Evolutionary conservation across 1,139 yeast genomes (phyloP).

Genomic region (Yamadazyma atlantica): DNA sequence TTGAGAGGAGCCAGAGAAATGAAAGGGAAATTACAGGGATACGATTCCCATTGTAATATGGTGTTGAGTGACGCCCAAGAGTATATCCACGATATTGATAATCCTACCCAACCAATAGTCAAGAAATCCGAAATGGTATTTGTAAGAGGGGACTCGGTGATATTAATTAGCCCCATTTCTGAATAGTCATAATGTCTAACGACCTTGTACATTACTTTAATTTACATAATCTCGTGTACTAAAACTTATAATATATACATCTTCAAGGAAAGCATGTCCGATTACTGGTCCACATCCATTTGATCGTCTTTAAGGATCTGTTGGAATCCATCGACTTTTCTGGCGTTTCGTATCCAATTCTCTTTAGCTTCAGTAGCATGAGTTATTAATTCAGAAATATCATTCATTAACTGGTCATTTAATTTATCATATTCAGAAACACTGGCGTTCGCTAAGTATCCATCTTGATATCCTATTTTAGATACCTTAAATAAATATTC

Average conservation of each 20-base stretch:
- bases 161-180: constrained; percentile 58
- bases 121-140: constrained; percentile 86
- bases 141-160: constrained; percentile 94
- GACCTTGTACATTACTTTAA: background rate
- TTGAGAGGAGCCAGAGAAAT: constrained; percentile 95
- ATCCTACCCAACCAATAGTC: constrained; percentile 43
- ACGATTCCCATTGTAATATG: constrained; percentile 95
- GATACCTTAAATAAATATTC: constrained; percentile 19
- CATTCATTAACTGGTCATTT: constrained; percentile 24
- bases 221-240: background rate
- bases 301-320: constrained; percentile 16
- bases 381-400: constrained; percentile 27
- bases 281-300: constrained; percentile 12
- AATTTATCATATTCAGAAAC: constrained; percentile 35
- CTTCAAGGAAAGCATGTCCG: background rate
- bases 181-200: constrained; percentile 6
- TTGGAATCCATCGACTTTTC: constrained; percentile 28
- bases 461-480: constrained; percentile 19
- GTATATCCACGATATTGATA: constrained; percentile 62
- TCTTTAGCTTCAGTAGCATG: constrained; percentile 34
- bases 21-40: constrained; percentile 88
- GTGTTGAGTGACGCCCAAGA: constrained; percentile 93
- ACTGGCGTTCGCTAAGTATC: constrained; percentile 9
- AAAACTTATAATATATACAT: background rate
- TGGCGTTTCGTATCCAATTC: constrained; percentile 38